Evolutionary conservation across 352 stramenopile species (phyloP), one percentile per base, ranked within the genome.

Genomic region (Pythium brachiatum): DNA sequence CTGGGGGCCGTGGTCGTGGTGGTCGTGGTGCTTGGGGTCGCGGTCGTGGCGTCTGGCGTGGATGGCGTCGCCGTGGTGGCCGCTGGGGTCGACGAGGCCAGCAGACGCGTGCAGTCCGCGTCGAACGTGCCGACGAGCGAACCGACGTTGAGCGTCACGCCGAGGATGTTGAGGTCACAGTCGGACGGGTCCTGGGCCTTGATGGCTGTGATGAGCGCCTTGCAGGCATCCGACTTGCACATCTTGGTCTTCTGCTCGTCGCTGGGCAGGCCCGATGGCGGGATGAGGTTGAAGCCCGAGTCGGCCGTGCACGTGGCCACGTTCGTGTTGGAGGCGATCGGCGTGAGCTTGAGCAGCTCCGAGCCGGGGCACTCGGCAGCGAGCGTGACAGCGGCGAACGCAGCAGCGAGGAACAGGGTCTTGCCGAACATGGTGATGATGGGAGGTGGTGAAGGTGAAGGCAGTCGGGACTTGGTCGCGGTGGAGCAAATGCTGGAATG

Each of bases 281-380:
- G 56, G 39, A 69, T 58, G 12, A 69, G 36, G 20, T 43, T 63
- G 51, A 61, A 69, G 32, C 62, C 62, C 53, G 62, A 69, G 18
- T 51, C 34, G 8, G 46, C 25, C 21, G 46, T 34, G 29, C 53
- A 69, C 47, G 18, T 16, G 20, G 2, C 27, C 9, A 59, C 46
- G 38, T 53, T 60, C 11, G 46, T 2, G 25, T 60, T 47, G 54
- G 31, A 52, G n/a, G 38, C 25, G 21, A 64, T 46, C n/a, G 55
- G 54, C 25, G 39, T 44, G 48, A 69, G 55, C 46, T 64, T 55
- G 15, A 21, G 12, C 48, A 64, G 31, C 41, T 62, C 46, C 46
- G 32, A 38, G 57, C 48, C 53, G 3, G 44, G 12, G 26, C 61
- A 68, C 12, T 44, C 13, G n/a, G 36, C 48, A 5, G 58, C 58